These are phyloP conservation scores for Ambrosia hybrid DNA, from an alignment of 140 eudicot genomes.

Conservation along the genomic window DNA sequence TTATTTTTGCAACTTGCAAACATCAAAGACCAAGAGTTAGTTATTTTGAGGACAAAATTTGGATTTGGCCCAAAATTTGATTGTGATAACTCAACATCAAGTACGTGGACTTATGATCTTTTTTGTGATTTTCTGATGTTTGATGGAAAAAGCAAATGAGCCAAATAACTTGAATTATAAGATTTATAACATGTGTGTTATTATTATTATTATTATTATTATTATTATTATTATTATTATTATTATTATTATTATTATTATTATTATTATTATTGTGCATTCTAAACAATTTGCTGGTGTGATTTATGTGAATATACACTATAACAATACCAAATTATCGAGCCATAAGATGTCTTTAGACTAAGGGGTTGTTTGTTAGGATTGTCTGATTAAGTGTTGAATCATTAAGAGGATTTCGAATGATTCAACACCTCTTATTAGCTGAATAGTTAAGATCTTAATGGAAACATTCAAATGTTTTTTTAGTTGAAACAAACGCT, in stretches of 20 bases:
- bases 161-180: background rate
- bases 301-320: too few relatives aligned
- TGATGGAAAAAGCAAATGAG: too few relatives aligned
- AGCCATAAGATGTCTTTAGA: background rate
- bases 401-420: too few relatives aligned
- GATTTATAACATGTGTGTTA: background rate
- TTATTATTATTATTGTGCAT: background rate
- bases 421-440: too few relatives aligned
- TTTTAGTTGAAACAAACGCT: too few relatives aligned
- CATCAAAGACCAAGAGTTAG: conserved; percentile 14
- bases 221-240: too few relatives aligned
- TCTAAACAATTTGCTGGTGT: background rate
- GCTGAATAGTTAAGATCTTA: too few relatives aligned
- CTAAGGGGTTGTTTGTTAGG: too few relatives aligned
- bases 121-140: conserved; percentile 7
- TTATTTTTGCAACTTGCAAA: conserved; percentile 11
- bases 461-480: too few relatives aligned
- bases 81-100: conserved; percentile 30
- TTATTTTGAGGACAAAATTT: conserved; percentile 18
- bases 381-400: too few relatives aligned
- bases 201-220: background rate
- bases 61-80: conserved; percentile 29
- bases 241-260: too few relatives aligned
- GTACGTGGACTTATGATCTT: conserved; percentile 18
- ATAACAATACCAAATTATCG: background rate